phyloP scores from a whole-genome alignment of 2,329 filamentous ascomycete genomes.

The Pseudogymnoascus sp. region DNA sequence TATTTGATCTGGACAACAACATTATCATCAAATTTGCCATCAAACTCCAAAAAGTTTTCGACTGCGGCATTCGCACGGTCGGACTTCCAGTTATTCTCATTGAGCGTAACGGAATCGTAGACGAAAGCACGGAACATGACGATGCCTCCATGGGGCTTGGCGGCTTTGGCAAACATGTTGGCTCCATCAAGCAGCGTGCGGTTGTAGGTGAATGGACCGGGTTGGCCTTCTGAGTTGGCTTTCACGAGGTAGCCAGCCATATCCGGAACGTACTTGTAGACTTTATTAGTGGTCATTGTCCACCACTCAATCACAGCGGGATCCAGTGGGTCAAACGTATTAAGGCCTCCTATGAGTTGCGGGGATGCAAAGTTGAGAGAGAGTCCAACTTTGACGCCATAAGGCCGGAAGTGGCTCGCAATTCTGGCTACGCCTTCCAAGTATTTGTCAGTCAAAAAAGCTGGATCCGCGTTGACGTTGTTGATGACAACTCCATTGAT shows the following conservation, averaged over 20 bases:
- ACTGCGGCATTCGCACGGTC: constrained; percentile 65
- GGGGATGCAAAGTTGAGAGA: constrained; percentile 64
- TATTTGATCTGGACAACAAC: constrained; percentile 68
- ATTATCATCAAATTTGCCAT: constrained; percentile 60
- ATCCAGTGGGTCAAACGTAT: constrained; percentile 60
- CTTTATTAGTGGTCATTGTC: constrained; percentile 48
- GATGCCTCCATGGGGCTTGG: constrained; percentile 51
- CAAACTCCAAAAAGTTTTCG: constrained; percentile 56
- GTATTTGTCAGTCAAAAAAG: constrained; percentile 47
- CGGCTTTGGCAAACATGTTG: constrained; percentile 56
- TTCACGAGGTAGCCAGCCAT: constrained; percentile 64
- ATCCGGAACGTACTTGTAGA: constrained; percentile 57
- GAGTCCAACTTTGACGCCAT: constrained; percentile 57
- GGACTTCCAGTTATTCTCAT: constrained; percentile 53
- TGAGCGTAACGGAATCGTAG: constrained; percentile 48
- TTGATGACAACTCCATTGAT: constrained; percentile 62
- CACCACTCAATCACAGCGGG: constrained; percentile 54
- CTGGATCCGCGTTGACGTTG: constrained; percentile 63
- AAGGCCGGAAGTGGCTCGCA: constrained; percentile 59
- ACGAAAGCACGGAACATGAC: constrained; percentile 68
- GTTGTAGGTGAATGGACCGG: constrained; percentile 61
- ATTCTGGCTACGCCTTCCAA: constrained; percentile 54
- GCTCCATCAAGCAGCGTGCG: constrained; percentile 61
- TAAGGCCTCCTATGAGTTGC: constrained; percentile 44
- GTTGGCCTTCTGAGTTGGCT: constrained; percentile 65